phyloP scores from a whole-genome alignment of 225 moss, liverwort and hornwort genomes.

The Bryum argenteum region DNA sequence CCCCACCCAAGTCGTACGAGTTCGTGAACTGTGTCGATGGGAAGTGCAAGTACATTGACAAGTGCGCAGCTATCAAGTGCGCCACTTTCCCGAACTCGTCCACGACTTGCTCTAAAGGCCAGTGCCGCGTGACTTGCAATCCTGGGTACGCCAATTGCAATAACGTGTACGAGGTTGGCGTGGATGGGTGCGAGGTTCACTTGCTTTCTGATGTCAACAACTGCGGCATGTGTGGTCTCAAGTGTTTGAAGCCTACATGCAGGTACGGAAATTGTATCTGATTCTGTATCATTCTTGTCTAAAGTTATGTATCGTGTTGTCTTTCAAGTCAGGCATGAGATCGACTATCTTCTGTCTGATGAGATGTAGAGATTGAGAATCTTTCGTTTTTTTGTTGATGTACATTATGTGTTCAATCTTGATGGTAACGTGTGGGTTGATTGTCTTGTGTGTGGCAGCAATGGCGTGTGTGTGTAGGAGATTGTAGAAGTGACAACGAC shows the following conservation, averaged over 20 bases:
- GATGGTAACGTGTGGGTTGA: neutral
- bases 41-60: conserved; percentile 27
- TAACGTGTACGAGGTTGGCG: neutral
- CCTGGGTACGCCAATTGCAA: conserved; percentile 30
- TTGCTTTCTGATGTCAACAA: conserved; percentile 19
- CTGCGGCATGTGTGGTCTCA: conserved; percentile 13
- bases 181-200: conserved; percentile 32
- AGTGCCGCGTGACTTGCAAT: conserved; percentile 23
- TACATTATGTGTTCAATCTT: no score
- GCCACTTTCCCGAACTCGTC: conserved; percentile 24
- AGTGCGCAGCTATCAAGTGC: conserved; percentile 34
- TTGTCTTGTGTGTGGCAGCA: conserved; percentile 21
- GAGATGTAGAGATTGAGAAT: no score
- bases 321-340: neutral
- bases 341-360: no score
- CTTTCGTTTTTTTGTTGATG: neutral
- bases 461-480: conserved; percentile 13
- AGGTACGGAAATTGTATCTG: conserved; percentile 10
- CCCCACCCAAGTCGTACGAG: neutral
- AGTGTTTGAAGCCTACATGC: conserved; percentile 30
- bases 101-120: conserved; percentile 3
- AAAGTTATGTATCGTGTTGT: no score
- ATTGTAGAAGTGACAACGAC: no score
- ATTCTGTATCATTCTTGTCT: no score
- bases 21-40: conserved; percentile 28